These are phyloP conservation scores for Fusarium equiseti DNA, from an alignment of 2,329 filamentous ascomycete genomes.

Conservation along the genomic window DNA sequence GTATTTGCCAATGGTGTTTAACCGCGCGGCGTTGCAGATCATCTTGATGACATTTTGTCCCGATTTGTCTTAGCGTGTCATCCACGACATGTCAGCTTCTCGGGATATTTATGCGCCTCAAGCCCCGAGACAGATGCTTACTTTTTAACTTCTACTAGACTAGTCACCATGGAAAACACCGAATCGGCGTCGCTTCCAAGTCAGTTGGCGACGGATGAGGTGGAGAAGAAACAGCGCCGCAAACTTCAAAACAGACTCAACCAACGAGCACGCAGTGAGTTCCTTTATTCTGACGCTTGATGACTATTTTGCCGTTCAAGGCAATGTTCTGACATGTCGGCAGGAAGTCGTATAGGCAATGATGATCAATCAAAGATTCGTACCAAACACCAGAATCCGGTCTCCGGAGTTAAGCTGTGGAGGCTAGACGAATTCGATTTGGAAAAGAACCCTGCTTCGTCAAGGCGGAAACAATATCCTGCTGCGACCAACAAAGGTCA, in stretches of 20 bases:
- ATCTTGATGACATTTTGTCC: slow-evolving; percentile 14
- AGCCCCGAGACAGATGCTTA: slow-evolving; percentile 1
- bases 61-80: slow-evolving; percentile 8
- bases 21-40: background rate
- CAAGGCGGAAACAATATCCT: background rate
- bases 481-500: too few relatives aligned
- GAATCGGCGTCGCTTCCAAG: background rate
- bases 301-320: background rate
- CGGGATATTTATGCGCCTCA: background rate
- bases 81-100: background rate
- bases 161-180: background rate
- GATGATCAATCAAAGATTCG: background rate
- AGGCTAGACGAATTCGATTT: slow-evolving; percentile 10
- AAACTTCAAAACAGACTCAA: slow-evolving; percentile 19
- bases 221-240: slow-evolving; percentile 11
- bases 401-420: slow-evolving; percentile 21
- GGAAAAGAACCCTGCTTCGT: background rate
- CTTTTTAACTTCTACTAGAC: background rate
- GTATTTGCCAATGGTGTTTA: too few relatives aligned
- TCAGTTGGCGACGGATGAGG: background rate
- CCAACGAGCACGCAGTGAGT: slow-evolving; percentile 21
- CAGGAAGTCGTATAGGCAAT: background rate
- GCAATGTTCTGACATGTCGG: background rate
- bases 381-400: background rate
- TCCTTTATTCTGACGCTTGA: background rate